Base-by-base conservation (phyloP, 2,329 filamentous ascomycete species). In the Cercospora sp. region DNA sequence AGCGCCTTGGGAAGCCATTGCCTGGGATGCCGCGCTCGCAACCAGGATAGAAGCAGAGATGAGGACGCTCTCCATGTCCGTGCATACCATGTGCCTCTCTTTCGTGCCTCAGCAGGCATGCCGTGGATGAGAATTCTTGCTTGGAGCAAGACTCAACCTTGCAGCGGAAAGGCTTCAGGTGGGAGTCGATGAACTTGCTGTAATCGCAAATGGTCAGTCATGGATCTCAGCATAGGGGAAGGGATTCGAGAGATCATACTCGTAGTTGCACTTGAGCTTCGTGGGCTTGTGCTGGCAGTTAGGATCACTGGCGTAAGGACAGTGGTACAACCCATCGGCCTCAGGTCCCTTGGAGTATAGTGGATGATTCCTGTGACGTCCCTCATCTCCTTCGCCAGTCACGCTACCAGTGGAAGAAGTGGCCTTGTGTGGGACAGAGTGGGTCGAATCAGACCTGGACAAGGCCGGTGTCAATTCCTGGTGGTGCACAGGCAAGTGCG, bases 261-360 rank as follows among this genome's bases (percentile, higher is more conserved):
- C 94, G 79, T 97, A 98, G 83, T 97, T 97, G 89, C 94, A 97
- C 88, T 97, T 97, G 75, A 98, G 91, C 84, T 96, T 95, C 78
- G 96, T 95, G 48, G 94, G 89, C 82, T 92, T 91, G 88, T 97
- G 94, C 80, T 88, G 91, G 87, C 94, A 98, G 77, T 89, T 85
- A 6, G 75, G 70, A 61, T 86, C 82, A 66, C 85, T 83, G 79
- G 91, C 89, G 85, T 91, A 95, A 5, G 94, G 94, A 85, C 94
- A 98, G 83, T 97, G 93, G 83, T 95, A 98, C 68, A 96, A 87
- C 77, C 93, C 93, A 80, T 97, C 92, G 36, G 85, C 79, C 48
- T 86, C 80, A 9, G 89, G 87, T 58, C 82, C 82, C 64, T 88
- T 88, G 78, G 90, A 89, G 84, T 94, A 94, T 12, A 92, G 83